Base-by-base conservation (phyloP, 805 yeast genomes). In the Nakazawaea wyomingensis region DNA sequence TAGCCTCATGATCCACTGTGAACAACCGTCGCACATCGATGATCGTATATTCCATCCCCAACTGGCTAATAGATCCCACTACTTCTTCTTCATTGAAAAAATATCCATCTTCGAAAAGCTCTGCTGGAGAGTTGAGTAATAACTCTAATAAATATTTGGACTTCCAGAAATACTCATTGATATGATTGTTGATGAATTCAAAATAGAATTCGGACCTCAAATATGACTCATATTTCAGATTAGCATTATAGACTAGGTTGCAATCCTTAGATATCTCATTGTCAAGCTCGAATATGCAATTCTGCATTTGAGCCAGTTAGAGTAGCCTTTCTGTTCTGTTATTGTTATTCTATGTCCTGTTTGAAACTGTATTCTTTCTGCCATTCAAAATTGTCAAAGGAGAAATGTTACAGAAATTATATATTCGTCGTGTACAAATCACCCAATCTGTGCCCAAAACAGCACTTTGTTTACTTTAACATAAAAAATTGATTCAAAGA, bases 1-100 rank as follows among this genome's bases (percentile, higher is more conserved):
- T 22, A 10, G 39, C 29, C 13, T 35, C 39, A 17, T 35, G 31
- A 14, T 35, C 39, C 29, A 35, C 39, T 9, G 39, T 24, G 6
- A 35, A 18, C 20, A 16, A 35, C n/a, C 14, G n/a, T 22, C 39
- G 29, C 14, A 35, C 7, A 14, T 35, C 39, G 14, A 22, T 16
- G 22, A 35, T 24, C 20, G 10, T 6, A 16, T 35, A 35, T 5
- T 22, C 31, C 11, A 9, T 8, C 27, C 11, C 27, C 27, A 24
- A 24, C 8, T 24, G 8, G 11, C 27, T 11, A 24, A 24, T 24
- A 13, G 8, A 6, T 9, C 18, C 39, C 30, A 35, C 9, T 6
- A n/a, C 8, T n/a, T 24, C n/a, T 4, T 21, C 39, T 22, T 24
- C 19, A 3, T 20, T 19, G 19, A 35, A 22, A 19, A 16, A 2